Percentiles rank a stretch among this genome's conserved stretches.
Conservation (phyloP, 176 grass and related monocot species). For the Oryza glumipatula region DNA sequence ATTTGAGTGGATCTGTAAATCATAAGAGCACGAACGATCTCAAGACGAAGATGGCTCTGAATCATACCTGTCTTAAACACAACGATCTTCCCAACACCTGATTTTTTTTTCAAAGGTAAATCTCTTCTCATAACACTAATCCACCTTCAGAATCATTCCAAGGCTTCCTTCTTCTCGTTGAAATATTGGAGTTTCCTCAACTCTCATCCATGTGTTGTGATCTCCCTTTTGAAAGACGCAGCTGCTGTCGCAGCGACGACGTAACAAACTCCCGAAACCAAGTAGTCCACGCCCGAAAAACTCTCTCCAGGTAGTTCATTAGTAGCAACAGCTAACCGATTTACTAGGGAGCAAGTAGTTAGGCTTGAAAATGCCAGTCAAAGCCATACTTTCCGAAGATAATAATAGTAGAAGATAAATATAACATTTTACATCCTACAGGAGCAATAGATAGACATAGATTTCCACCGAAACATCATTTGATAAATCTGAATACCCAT, state of each 20-base stretch:
- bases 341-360: slow-evolving; percentile 16
- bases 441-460: neutral
- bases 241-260: neutral
- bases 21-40: neutral
- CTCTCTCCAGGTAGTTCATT: slow-evolving; percentile 9
- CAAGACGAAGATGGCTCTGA: neutral
- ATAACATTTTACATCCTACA: neutral
- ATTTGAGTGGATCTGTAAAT: neutral
- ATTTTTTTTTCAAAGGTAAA: neutral
- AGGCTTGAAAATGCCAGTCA: neutral
- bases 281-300: slow-evolving; percentile 19
- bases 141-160: neutral
- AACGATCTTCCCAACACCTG: too few relatives aligned
- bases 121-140: neutral
- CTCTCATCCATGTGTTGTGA: neutral
- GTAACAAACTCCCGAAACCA: slow-evolving; percentile 33
- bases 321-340: neutral
- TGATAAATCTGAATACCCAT: too few relatives aligned
- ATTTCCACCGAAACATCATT: too few relatives aligned
- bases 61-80: slow-evolving; percentile 17
- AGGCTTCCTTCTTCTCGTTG: neutral
- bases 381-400: neutral
- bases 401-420: neutral
- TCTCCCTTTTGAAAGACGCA: slow-evolving; percentile 1
- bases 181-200: neutral